These are phyloP conservation scores for Gymnopilus dilepis DNA, from an alignment of 768 basidiomycete genomes.

Conservation along the genomic window DNA sequence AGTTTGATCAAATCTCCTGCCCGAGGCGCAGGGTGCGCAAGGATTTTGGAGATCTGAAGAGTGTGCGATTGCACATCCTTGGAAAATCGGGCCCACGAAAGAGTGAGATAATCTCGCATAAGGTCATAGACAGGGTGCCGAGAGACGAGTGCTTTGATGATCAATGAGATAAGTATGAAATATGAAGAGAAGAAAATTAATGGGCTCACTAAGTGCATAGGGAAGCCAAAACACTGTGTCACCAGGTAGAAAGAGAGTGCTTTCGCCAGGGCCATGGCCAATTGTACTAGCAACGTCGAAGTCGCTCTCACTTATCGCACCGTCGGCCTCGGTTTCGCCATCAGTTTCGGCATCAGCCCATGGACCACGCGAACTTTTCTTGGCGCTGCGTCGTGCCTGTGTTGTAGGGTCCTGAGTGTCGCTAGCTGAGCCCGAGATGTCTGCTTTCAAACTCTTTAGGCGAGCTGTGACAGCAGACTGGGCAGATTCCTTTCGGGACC, in stretches of 20 bases:
- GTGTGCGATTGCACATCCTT: conserved; percentile 95
- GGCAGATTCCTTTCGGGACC: conserved; percentile 79
- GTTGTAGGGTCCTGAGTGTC: conserved; percentile 57
- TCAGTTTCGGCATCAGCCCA: conserved; percentile 81
- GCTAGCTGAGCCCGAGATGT: conserved; percentile 48
- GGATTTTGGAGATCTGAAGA: conserved; percentile 86
- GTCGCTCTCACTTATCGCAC: conserved; percentile 85
- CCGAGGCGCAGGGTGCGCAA: conserved; percentile 86
- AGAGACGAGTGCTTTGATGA: conserved; percentile 76
- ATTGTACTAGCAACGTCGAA: conserved; percentile 82
- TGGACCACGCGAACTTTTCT: conserved; percentile 66
- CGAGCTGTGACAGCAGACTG: conserved; percentile 74
- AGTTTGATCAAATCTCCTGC: conserved; percentile 87
- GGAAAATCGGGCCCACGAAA: conserved; percentile 92
- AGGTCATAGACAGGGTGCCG: conserved; percentile 94
- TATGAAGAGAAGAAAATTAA: conserved; percentile 11
- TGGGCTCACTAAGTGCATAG: conserved; percentile 82
- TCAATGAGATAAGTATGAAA: conserved; percentile 13
- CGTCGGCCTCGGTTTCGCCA: conserved; percentile 74
- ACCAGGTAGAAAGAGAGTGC: conserved; percentile 85
- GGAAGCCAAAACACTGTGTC: conserved; percentile 96
- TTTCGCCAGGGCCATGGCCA: conserved; percentile 85
- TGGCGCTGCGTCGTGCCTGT: conserved; percentile 62
- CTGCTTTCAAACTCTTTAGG: conserved; percentile 66
- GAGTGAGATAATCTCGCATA: conserved; percentile 94